These are phyloP conservation scores for Blumeriella jaapii DNA, from an alignment of 2,329 filamentous ascomycete species.

Conservation along the genomic window DNA sequence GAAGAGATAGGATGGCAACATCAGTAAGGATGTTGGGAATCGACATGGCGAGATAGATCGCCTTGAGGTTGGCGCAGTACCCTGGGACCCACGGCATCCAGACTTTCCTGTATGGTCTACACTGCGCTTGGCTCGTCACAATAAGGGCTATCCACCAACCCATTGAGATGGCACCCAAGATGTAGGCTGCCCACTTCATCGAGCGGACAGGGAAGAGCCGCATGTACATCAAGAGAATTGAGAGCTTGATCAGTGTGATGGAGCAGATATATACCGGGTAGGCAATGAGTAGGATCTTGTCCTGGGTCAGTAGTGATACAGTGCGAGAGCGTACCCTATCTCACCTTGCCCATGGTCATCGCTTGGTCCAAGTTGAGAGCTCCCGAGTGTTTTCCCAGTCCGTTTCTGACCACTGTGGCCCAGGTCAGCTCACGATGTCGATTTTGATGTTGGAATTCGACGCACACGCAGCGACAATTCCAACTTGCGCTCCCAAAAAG, in stretches of 20 bases:
- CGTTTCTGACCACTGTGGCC: too few species aligned
- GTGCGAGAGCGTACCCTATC: background rate
- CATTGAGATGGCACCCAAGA: background rate
- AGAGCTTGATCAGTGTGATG: background rate
- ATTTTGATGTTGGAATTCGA: too few species aligned
- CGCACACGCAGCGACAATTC: too few species aligned
- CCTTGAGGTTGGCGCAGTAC: background rate
- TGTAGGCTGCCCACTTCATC: background rate
- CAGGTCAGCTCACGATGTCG: too few species aligned
- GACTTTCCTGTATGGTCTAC: background rate
- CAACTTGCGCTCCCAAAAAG: background rate
- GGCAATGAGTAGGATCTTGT: background rate
- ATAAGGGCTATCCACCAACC: background rate
- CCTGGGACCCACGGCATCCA: background rate
- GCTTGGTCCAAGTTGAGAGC: background rate
- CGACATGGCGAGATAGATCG: background rate
- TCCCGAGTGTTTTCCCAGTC: background rate
- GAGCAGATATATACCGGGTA: background rate
- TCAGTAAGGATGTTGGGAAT: background rate
- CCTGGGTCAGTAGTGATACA: background rate
- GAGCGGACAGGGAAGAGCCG: background rate
- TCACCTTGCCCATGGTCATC: background rate
- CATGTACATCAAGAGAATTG: background rate
- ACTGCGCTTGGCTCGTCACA: background rate
- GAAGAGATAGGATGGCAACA: background rate